These are phyloP conservation scores for Pichiaceae sp. DNA, from an alignment of 1,139 yeast species.

Conservation along the genomic window DNA sequence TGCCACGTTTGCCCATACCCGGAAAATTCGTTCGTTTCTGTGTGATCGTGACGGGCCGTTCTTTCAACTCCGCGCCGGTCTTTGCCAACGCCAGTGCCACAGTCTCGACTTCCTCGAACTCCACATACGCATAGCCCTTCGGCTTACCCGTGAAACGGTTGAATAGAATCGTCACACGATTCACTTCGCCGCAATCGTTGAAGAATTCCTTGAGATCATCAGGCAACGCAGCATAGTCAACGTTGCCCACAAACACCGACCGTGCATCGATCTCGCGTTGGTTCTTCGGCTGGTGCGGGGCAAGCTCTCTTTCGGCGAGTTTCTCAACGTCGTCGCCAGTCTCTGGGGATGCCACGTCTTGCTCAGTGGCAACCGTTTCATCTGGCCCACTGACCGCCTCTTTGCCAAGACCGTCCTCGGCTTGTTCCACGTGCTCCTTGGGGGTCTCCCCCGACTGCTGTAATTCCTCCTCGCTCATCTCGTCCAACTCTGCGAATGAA, in stretches of 20 bases:
- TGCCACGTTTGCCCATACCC: constrained; percentile 31
- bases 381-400: no score
- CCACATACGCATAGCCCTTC: constrained; percentile 81
- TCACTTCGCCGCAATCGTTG: constrained; percentile 64
- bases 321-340: background rate
- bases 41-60: constrained; percentile 60
- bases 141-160: constrained; percentile 73
- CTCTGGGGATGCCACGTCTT: no score
- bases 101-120: constrained; percentile 55
- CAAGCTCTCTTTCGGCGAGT: constrained; percentile 7
- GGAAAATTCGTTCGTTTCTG: constrained; percentile 80
- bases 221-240: constrained; percentile 74
- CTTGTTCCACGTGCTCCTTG: no score
- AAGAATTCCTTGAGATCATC: constrained; percentile 76
- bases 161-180: constrained; percentile 72
- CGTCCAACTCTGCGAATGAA: no score
- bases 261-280: constrained; percentile 48
- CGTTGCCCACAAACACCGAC: constrained; percentile 82
- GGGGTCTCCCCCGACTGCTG: no score
- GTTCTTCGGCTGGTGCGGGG: constrained; percentile 24
- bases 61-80: constrained; percentile 59
- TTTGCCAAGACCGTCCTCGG: no score
- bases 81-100: constrained; percentile 61
- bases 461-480: no score
- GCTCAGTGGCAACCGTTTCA: no score